A percentile compares a stretch with the other conserved stretches of the same genome.
phyloP scores from a whole-genome alignment of 2,329 filamentous ascomycete species.

The Scedosporium apiospermum region DNA sequence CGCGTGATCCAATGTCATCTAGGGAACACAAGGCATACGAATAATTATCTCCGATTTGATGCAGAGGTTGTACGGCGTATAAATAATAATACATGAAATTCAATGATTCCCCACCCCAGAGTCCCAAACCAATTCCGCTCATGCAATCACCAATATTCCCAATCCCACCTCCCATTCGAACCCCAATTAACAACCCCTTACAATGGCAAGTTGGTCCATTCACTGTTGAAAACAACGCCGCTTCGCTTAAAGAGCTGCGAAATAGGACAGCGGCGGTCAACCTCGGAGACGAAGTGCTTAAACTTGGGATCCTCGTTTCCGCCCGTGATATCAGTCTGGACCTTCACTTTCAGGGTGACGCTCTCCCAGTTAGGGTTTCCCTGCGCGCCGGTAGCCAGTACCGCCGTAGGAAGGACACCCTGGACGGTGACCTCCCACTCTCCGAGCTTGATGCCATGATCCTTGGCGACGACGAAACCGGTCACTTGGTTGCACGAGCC shows the following conservation, averaged over 20 bases:
- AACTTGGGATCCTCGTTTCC: constrained; percentile 11
- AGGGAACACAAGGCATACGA: too few relatives aligned
- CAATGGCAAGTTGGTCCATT: constrained; percentile 16
- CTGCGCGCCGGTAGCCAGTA: constrained; percentile 16
- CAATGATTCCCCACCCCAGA: too few relatives aligned
- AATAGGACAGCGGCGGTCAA: constrained; percentile 19
- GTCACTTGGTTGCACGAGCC: constrained; percentile 21
- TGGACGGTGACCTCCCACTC: constrained; percentile 17
- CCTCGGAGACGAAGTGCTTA: constrained; percentile 15
- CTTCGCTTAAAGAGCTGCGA: constrained; percentile 18
- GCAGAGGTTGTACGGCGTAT: too few relatives aligned
- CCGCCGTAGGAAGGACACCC: constrained; percentile 14
- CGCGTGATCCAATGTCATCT: too few relatives aligned
- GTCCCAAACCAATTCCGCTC: too few relatives aligned
- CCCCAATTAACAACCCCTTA: not conserved
- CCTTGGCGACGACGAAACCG: constrained; percentile 16
- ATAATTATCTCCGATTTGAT: too few relatives aligned
- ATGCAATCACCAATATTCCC: too few relatives aligned
- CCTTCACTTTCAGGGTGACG: constrained; percentile 12
- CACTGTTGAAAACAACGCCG: constrained; percentile 15
- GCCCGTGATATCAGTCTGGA: constrained; percentile 16
- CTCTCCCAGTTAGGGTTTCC: constrained; percentile 20
- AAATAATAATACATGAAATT: too few relatives aligned
- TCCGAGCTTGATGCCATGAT: constrained; percentile 17
- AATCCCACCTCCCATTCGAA: too few relatives aligned